Conservation (phyloP, 2,329 filamentous ascomycete genomes). For the Geosmithia flava region DNA sequence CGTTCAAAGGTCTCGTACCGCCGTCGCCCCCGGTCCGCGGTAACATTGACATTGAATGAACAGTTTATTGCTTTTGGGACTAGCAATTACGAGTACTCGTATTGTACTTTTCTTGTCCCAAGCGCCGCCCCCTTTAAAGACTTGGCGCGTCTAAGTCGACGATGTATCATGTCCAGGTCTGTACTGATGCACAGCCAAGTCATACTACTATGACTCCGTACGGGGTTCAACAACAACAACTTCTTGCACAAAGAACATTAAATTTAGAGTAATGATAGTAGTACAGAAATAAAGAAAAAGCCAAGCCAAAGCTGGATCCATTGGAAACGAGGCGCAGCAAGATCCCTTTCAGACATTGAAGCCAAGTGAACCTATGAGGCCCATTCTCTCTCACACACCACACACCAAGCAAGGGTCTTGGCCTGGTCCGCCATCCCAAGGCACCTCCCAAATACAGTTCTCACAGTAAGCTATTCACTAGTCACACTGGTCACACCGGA, state of each 20-base stretch:
- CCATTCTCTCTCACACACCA: no score
- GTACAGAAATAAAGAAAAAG: no score
- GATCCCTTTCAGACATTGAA: background rate
- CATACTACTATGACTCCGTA: no score
- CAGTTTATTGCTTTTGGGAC: background rate
- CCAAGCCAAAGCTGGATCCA: no score
- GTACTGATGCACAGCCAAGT: no score
- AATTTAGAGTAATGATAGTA: no score
- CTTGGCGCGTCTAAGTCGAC: background rate
- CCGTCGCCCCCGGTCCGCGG: no score
- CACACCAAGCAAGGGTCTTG: background rate
- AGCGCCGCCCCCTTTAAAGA: background rate
- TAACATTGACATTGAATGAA: no score
- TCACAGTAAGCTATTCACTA: background rate
- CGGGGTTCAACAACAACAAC: no score
- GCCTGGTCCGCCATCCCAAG: no score
- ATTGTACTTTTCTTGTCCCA: background rate
- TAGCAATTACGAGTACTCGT: background rate
- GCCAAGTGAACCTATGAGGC: background rate
- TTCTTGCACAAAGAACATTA: no score
- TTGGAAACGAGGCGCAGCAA: conserved; percentile 1
- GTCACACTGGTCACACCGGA: background rate
- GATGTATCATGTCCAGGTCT: background rate
- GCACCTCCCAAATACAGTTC: background rate
- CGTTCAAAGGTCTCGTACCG: no score